Evolutionary conservation across 371 early-diverging fungal genomes (phyloP).

Genomic region (Neoconidiobolus thromboides): DNA sequence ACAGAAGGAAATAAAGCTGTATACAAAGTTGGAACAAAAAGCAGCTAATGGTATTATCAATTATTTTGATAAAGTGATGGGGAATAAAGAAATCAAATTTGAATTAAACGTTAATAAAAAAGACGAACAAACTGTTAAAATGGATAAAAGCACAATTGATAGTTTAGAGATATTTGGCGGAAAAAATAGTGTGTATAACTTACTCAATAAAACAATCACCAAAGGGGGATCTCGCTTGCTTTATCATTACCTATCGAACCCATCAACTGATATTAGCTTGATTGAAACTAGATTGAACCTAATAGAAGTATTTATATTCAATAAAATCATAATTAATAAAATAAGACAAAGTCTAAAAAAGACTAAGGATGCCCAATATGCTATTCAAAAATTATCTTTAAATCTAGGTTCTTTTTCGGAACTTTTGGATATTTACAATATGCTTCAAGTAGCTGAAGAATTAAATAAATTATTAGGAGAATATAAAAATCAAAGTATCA

Average conservation of each 20-base stretch:
- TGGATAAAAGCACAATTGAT: conserved; percentile 35
- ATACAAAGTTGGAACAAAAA: conserved; percentile 14
- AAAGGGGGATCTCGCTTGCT: conserved; percentile 60
- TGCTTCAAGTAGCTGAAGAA: background rate
- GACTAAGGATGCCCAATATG: conserved; percentile 48
- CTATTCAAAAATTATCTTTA: conserved; percentile 44
- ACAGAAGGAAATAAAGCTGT: too few species aligned
- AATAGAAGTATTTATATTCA: conserved; percentile 38
- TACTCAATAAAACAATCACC: conserved; percentile 45
- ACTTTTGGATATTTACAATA: conserved; percentile 19
- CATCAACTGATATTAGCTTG: conserved; percentile 27
- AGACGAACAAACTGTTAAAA: conserved; percentile 23
- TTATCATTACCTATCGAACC: conserved; percentile 42
- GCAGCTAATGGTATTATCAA: conserved; percentile 28
- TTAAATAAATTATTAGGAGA: background rate
- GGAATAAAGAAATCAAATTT: conserved; percentile 21
- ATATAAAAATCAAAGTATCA: too few species aligned
- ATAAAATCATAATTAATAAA: conserved; percentile 24
- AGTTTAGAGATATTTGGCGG: conserved; percentile 33
- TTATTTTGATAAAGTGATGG: conserved; percentile 33
- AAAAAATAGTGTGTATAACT: background rate
- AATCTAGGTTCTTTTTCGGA: conserved; percentile 41
- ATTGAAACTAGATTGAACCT: conserved; percentile 43
- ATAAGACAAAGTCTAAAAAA: conserved; percentile 23
- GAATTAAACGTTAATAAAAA: conserved; percentile 24